A percentile compares a stretch with the other conserved stretches of the same genome.
Conservation (phyloP, 148 eudicot genomes). For the Salicornia ramosissima region DNA sequence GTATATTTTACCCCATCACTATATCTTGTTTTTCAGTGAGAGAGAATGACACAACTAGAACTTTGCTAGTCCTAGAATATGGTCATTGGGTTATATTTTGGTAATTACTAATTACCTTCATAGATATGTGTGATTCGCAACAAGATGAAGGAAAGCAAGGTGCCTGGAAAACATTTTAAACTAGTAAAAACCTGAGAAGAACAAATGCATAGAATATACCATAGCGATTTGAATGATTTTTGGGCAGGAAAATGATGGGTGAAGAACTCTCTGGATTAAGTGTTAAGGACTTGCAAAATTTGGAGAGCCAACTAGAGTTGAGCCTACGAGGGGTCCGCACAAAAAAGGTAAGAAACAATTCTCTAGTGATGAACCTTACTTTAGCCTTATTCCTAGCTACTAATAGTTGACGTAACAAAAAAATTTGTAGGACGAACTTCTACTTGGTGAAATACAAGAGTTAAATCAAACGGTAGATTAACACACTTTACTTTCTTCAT, state of each 20-base stretch:
- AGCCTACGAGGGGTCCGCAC: slow-evolving; percentile 36
- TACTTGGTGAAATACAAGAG: slow-evolving; percentile 64
- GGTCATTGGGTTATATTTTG: too few species aligned
- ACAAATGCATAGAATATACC: too few species aligned
- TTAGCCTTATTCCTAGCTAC: not conserved
- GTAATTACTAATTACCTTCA: too few species aligned
- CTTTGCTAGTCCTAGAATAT: not conserved
- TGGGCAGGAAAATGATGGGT: slow-evolving; percentile 41
- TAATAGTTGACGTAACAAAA: not conserved
- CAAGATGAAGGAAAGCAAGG: not conserved
- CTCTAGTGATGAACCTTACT: not conserved
- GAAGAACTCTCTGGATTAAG: slow-evolving; percentile 44
- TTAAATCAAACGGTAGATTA: slow-evolving; percentile 48
- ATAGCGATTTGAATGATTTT: not conserved
- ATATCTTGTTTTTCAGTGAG: not conserved
- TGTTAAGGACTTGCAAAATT: slow-evolving; percentile 39
- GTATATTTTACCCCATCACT: too few species aligned
- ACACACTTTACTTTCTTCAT: slow-evolving; percentile 8
- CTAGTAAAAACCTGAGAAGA: not conserved
- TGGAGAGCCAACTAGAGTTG: slow-evolving; percentile 41
- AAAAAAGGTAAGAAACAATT: slow-evolving; percentile 32
- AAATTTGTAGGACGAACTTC: slow-evolving; percentile 53
- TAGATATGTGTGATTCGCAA: not conserved
- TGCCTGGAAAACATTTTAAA: not conserved
- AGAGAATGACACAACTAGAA: too few species aligned